phyloP scores from a whole-genome alignment of 129 eudicot genomes.

The Flaveria ramosissima region DNA sequence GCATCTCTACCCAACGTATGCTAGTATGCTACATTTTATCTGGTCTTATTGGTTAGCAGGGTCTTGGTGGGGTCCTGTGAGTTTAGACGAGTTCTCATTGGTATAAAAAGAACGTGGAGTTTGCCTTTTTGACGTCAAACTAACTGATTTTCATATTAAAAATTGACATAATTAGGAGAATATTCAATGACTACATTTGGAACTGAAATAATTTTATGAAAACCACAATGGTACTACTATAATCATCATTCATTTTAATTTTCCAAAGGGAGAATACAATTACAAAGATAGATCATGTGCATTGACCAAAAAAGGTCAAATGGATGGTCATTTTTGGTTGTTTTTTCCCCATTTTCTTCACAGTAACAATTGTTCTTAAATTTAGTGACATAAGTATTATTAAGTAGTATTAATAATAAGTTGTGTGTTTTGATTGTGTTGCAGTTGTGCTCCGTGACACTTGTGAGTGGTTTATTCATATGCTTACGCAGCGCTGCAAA shows the following conservation, averaged over 20 bases:
- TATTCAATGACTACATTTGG: background rate
- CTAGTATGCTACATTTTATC: background rate
- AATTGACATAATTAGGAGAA: background rate
- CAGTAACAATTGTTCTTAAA: background rate
- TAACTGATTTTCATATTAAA: background rate
- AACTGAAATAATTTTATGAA: no score
- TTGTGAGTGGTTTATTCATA: conserved; percentile 74
- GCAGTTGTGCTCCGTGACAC: conserved; percentile 74
- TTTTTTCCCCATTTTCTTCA: background rate
- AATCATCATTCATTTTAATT: no score
- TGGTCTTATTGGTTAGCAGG: background rate
- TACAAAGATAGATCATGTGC: background rate
- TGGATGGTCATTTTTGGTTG: background rate
- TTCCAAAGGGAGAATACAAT: background rate
- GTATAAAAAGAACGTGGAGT: background rate
- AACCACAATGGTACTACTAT: no score
- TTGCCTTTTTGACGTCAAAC: background rate
- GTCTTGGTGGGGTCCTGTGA: background rate
- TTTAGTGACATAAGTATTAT: background rate
- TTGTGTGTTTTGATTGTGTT: conserved; percentile 16
- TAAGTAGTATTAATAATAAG: background rate
- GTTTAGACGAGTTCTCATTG: background rate
- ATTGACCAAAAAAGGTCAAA: background rate
- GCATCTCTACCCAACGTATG: no score
- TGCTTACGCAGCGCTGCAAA: conserved; percentile 86